These are phyloP conservation scores for Xylaria polymorpha DNA, from an alignment of 2,329 filamentous ascomycete genomes.

Conservation along the genomic window DNA sequence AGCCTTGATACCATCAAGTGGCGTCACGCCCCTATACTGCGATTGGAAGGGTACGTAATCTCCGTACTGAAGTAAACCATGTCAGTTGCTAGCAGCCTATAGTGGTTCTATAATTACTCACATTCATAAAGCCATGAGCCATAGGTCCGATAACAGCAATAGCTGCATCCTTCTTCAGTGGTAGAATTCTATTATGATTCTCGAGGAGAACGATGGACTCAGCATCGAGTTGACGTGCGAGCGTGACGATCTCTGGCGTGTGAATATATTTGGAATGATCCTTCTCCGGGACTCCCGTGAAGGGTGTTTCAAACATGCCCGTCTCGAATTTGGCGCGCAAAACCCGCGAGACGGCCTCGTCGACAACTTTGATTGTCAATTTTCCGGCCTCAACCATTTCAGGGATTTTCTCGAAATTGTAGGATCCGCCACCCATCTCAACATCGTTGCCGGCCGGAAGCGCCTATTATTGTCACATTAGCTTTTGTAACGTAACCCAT, in stretches of 20 bases:
- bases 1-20: conserved; percentile 74
- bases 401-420: conserved; percentile 75
- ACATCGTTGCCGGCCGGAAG: conserved; percentile 77
- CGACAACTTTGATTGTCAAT: conserved; percentile 68
- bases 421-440: conserved; percentile 82
- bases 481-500: neutral
- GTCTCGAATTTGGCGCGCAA: conserved; percentile 75
- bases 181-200: conserved; percentile 65
- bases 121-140: conserved; percentile 77
- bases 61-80: conserved; percentile 63
- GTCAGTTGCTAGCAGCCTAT: conserved; percentile 12
- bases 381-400: conserved; percentile 71
- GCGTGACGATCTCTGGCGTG: conserved; percentile 65
- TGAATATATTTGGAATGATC: conserved; percentile 70
- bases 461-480: conserved; percentile 52
- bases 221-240: conserved; percentile 72
- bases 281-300: conserved; percentile 66
- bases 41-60: conserved; percentile 77
- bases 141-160: conserved; percentile 81
- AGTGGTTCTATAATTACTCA: conserved; percentile 51
- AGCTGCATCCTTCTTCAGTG: conserved; percentile 71
- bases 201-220: conserved; percentile 72
- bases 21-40: conserved; percentile 73
- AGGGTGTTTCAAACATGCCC: conserved; percentile 78
- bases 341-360: conserved; percentile 73